These are phyloP conservation scores for Suhomyces emberorum DNA, from an alignment of 805 yeast species.

Conservation along the genomic window DNA sequence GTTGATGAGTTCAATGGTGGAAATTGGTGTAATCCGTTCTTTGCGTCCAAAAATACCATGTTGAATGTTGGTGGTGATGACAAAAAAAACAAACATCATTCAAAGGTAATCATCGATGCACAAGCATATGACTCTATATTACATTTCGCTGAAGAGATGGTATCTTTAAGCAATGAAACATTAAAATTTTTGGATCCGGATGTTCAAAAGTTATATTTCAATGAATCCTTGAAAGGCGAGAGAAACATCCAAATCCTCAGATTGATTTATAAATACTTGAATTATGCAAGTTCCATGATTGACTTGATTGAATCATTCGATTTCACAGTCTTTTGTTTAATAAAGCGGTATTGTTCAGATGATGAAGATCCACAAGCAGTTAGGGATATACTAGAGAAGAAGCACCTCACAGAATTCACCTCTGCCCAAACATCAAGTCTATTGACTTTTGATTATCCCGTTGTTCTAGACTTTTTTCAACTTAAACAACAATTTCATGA, in stretches of 20 bases:
- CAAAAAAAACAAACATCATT: conserved; percentile 37
- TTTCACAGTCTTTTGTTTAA: conserved; percentile 51
- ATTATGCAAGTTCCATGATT: conserved; percentile 46
- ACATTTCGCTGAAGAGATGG: conserved; percentile 35
- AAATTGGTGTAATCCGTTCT: conserved; percentile 73
- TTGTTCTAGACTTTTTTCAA: conserved; percentile 67
- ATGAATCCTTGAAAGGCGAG: conserved; percentile 30
- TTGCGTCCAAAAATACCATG: conserved; percentile 35
- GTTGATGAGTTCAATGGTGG: conserved; percentile 70
- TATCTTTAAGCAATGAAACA: conserved; percentile 39
- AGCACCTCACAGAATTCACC: not conserved
- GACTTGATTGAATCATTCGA: conserved; percentile 60
- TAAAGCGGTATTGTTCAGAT: conserved; percentile 26
- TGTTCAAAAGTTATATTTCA: conserved; percentile 34
- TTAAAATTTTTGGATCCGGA: conserved; percentile 36
- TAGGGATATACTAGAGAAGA: conserved; percentile 5
- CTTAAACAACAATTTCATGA: conserved; percentile 72
- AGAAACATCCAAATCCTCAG: conserved; percentile 54
- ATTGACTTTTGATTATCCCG: conserved; percentile 46
- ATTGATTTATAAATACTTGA: conserved; percentile 50
- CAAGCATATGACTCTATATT: conserved; percentile 42
- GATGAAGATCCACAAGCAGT: conserved; percentile 15
- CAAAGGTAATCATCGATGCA: conserved; percentile 49
- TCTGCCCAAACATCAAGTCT: conserved; percentile 1
- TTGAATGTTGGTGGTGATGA: conserved; percentile 44